Percentiles rank a stretch among this genome's conserved stretches.
phyloP scores from a whole-genome alignment of 2,329 filamentous ascomycete species.

The Diaporthe ampelina region DNA sequence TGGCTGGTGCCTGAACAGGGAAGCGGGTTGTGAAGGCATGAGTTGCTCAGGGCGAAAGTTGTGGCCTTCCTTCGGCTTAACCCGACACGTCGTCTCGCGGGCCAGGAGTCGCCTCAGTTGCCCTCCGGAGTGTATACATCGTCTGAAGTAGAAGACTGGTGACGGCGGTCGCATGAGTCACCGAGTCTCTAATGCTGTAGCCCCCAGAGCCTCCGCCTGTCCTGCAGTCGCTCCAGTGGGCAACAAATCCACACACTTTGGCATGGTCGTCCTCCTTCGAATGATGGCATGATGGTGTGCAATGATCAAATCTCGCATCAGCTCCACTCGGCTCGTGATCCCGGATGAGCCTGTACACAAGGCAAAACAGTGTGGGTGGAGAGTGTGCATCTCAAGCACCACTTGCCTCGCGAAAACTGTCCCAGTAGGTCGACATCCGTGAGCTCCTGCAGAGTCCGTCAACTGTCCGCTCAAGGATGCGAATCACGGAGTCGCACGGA shows the following conservation, averaged over 20 bases:
- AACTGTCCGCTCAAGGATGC: not conserved
- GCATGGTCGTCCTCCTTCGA: not conserved
- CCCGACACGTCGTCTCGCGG: not conserved
- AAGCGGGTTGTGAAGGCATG: not conserved
- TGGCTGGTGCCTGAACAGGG: not conserved
- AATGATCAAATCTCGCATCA: constrained; percentile 10
- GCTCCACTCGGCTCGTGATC: not conserved
- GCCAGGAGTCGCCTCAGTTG: not conserved
- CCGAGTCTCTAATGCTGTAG: not conserved
- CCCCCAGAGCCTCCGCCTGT: not conserved
- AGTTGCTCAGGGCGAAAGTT: not conserved
- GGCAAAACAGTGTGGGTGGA: not conserved
- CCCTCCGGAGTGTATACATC: not conserved
- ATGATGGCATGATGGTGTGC: not conserved
- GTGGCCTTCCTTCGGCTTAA: not conserved
- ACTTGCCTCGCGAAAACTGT: not conserved
- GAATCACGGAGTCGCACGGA: not conserved
- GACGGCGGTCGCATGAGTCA: not conserved
- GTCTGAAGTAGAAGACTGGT: not conserved
- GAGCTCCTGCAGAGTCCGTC: not conserved
- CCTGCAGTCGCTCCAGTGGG: not conserved
- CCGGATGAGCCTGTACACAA: not conserved
- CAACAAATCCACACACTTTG: not conserved
- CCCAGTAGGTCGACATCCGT: not conserved
- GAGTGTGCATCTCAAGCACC: not conserved